Percentiles rank a stretch among this genome's conserved stretches.
These are phyloP conservation scores for Aspergillus sp. DNA, from an alignment of 2,329 filamentous ascomycete genomes.

Conservation along the genomic window DNA sequence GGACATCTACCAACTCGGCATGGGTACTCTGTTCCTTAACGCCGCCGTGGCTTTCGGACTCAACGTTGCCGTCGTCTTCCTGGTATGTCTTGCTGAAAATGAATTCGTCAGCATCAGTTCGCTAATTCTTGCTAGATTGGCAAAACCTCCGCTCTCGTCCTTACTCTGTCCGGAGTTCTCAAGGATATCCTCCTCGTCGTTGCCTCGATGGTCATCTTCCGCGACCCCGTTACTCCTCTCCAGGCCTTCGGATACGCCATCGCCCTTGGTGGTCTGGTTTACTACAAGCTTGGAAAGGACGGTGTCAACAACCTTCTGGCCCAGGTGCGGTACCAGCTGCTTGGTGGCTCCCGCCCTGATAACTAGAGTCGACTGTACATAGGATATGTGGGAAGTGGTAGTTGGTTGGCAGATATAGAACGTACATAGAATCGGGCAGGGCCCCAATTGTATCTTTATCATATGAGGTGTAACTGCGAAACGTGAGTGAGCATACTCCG, in stretches of 20 bases:
- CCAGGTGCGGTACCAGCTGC: neutral
- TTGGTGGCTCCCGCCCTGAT: neutral
- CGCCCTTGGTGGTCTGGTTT: slow-evolving; percentile 63
- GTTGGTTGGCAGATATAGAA: neutral
- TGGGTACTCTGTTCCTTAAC: slow-evolving; percentile 67
- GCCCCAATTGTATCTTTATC: neutral
- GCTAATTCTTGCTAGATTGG: slow-evolving; percentile 62
- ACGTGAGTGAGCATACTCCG: too few relatives aligned
- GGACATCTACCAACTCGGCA: slow-evolving; percentile 68
- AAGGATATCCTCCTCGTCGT: slow-evolving; percentile 80
- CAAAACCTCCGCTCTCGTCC: slow-evolving; percentile 78
- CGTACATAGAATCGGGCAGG: slow-evolving; percentile 2
- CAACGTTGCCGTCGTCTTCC: slow-evolving; percentile 77
- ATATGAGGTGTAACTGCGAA: too few relatives aligned
- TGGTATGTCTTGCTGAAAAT: slow-evolving; percentile 57
- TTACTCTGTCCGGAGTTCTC: slow-evolving; percentile 78
- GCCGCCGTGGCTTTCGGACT: slow-evolving; percentile 73
- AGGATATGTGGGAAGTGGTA: neutral
- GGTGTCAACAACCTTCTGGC: neutral
- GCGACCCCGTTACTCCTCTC: slow-evolving; percentile 65
- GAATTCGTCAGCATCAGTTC: neutral
- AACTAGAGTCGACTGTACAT: neutral
- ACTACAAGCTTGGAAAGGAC: slow-evolving; percentile 61
- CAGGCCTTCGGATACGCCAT: slow-evolving; percentile 76
- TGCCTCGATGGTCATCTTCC: slow-evolving; percentile 73